Percentiles rank a stretch among this genome's conserved stretches.
phyloP scores from a whole-genome alignment of 768 basidiomycete genomes.

The Kwoniella botswanensis region DNA sequence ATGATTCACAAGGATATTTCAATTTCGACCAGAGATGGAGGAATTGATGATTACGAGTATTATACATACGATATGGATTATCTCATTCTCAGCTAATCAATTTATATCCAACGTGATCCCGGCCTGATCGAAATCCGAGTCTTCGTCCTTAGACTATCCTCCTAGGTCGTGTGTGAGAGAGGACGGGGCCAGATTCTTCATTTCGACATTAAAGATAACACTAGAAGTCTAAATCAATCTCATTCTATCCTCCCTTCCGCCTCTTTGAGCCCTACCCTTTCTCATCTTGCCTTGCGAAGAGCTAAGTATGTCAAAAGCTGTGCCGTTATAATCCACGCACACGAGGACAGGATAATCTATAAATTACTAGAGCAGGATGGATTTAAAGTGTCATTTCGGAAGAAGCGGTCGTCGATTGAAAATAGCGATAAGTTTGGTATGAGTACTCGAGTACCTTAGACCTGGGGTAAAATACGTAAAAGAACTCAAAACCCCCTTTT shows the following conservation, averaged over 20 bases:
- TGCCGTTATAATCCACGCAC: neutral
- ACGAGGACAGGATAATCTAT: neutral
- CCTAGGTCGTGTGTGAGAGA: neutral
- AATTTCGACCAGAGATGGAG: neutral
- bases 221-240: neutral
- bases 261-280: neutral
- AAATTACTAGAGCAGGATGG: neutral
- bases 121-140: neutral
- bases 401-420: neutral
- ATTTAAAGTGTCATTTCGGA: neutral
- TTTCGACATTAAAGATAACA: neutral
- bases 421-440: neutral
- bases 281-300: neutral
- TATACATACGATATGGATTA: neutral
- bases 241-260: no score
- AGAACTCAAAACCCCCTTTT: neutral
- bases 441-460: neutral
- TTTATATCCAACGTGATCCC: neutral
- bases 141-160: neutral
- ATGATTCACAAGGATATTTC: neutral
- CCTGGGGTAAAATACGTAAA: slow-evolving; percentile 6
- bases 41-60: no score
- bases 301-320: neutral
- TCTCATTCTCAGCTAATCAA: neutral
- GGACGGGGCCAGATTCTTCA: neutral